These are phyloP conservation scores for Trametes versicolor DNA, from an alignment of 1,284 basidiomycete species.

Conservation along the genomic window DNA sequence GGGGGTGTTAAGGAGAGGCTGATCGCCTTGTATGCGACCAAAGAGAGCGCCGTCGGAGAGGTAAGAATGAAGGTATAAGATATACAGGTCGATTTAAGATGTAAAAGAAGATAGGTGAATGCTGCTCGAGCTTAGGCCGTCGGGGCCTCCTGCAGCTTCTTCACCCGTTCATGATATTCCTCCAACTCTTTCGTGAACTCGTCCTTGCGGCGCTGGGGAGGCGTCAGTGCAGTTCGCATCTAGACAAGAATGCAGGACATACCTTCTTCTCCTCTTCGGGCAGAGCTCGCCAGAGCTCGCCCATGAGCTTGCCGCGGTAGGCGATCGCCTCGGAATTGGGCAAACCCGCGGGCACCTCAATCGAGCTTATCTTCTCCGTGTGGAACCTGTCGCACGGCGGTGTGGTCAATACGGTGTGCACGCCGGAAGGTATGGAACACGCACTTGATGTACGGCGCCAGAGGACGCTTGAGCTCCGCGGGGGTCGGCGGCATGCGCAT, in stretches of 20 bases:
- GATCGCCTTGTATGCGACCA: background rate
- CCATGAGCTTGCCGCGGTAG: background rate
- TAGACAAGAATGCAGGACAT: background rate
- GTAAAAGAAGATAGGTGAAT: background rate
- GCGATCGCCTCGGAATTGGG: background rate
- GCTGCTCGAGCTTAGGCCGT: background rate
- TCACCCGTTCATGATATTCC: background rate
- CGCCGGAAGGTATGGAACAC: background rate
- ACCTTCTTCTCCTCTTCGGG: slow-evolving; percentile 31
- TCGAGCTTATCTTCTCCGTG: background rate
- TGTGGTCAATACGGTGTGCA: too few relatives aligned
- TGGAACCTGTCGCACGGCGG: background rate
- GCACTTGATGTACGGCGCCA: background rate
- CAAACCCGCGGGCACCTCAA: background rate
- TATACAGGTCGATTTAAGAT: background rate
- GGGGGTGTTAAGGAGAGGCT: background rate
- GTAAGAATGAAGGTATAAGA: background rate
- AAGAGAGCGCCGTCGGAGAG: background rate
- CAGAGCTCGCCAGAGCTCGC: slow-evolving; percentile 22
- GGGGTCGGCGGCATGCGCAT: background rate
- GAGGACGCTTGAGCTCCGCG: slow-evolving; percentile 1
- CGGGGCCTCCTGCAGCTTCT: background rate
- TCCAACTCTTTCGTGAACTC: slow-evolving; percentile 4
- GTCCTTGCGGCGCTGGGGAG: background rate
- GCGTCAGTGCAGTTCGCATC: background rate